Percentiles rank a stretch among this genome's conserved stretches.
These are phyloP conservation scores for Phytophthora europaea DNA, from an alignment of 352 stramenopile species.

Conservation along the genomic window DNA sequence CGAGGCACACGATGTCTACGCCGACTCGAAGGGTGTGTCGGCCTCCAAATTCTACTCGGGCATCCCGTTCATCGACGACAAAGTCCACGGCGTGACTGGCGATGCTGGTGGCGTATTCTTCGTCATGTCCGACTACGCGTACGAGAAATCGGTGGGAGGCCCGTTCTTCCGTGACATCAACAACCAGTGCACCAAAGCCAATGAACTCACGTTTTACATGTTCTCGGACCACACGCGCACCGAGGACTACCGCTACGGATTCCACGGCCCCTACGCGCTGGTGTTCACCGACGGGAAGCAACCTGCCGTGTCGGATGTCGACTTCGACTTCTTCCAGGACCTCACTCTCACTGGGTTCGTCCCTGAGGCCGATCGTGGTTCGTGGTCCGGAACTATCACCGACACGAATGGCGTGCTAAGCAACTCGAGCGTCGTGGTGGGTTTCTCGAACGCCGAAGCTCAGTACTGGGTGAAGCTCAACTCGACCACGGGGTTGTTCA, in stretches of 20 bases:
- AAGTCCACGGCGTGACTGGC: slow-evolving; percentile 52
- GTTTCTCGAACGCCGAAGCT: slow-evolving; percentile 51
- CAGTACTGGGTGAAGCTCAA: slow-evolving; percentile 59
- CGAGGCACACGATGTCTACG: slow-evolving; percentile 57
- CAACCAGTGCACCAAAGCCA: slow-evolving; percentile 61
- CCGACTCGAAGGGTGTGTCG: slow-evolving; percentile 37
- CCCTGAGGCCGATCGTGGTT: slow-evolving; percentile 36
- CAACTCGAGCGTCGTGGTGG: slow-evolving; percentile 43
- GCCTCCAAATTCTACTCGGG: slow-evolving; percentile 60
- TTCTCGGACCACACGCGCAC: slow-evolving; percentile 68
- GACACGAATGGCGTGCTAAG: slow-evolving; percentile 42
- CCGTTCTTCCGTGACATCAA: slow-evolving; percentile 76
- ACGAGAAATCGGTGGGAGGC: slow-evolving; percentile 58
- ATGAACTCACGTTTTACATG: slow-evolving; percentile 69
- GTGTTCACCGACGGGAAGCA: slow-evolving; percentile 50
- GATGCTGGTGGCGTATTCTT: slow-evolving; percentile 58
- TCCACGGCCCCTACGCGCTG: slow-evolving; percentile 65
- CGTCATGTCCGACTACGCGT: slow-evolving; percentile 55
- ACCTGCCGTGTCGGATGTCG: slow-evolving; percentile 29
- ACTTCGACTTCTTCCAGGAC: slow-evolving; percentile 66
- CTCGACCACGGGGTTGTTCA: slow-evolving; percentile 33
- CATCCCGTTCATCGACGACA: slow-evolving; percentile 51
- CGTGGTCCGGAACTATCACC: slow-evolving; percentile 43
- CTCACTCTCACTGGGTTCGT: slow-evolving; percentile 57
- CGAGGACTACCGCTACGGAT: slow-evolving; percentile 64